Conservation (phyloP, 371 early-diverging fungal genomes). For the Mortierella sp. region DNA sequence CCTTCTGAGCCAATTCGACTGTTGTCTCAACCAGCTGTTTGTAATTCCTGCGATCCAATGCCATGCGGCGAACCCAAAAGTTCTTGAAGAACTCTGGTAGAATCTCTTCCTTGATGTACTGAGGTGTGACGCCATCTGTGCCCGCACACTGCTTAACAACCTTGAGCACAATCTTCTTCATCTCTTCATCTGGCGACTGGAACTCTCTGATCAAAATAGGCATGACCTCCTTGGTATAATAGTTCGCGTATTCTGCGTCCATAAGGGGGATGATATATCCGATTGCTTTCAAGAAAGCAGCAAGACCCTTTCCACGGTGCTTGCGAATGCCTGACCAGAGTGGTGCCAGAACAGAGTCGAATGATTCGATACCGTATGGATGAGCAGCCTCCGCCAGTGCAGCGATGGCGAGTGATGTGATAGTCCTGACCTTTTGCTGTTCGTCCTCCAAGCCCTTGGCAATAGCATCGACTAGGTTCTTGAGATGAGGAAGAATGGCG, state of each 20-base stretch:
- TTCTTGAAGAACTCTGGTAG: conserved; percentile 94
- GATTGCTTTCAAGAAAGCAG: conserved; percentile 98
- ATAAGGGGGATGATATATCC: conserved; percentile 97
- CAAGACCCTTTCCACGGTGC: conserved; percentile 95
- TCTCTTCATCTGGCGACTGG: conserved; percentile 96
- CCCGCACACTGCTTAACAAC: conserved; percentile 96
- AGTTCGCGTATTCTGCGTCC: conserved; percentile 94
- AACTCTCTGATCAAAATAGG: conserved; percentile 93
- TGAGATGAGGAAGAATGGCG: conserved; percentile 94
- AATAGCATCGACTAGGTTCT: conserved; percentile 90
- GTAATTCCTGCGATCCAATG: conserved; percentile 92
- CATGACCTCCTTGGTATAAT: conserved; percentile 95
- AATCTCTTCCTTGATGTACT: conserved; percentile 88
- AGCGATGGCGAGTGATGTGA: conserved; percentile 93
- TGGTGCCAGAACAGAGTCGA: conserved; percentile 90
- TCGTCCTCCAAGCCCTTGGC: conserved; percentile 94
- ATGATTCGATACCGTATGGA: conserved; percentile 98
- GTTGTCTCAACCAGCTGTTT: conserved; percentile 96
- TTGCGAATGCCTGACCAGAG: conserved; percentile 94
- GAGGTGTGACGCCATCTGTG: conserved; percentile 91
- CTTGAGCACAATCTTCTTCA: conserved; percentile 97
- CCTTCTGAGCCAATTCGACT: conserved; percentile 92
- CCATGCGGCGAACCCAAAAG: conserved; percentile 98
- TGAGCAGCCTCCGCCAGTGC: conserved; percentile 97
- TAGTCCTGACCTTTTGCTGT: conserved; percentile 95